Conservation (phyloP, 768 basidiomycete species). For the Phaeolepiota aurea region DNA sequence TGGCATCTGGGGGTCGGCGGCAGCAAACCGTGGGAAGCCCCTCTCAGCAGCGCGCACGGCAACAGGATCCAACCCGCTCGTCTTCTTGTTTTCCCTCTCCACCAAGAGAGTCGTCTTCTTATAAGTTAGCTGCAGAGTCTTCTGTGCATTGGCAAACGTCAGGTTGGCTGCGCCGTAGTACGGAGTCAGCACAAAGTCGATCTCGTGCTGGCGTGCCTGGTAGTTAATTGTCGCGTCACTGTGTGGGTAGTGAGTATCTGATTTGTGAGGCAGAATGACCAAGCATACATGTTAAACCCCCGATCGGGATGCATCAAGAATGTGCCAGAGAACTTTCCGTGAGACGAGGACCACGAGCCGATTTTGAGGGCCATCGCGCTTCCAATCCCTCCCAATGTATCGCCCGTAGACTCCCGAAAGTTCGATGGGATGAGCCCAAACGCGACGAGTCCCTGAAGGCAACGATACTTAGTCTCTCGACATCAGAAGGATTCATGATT, state of each 20-base stretch:
- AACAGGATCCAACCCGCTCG: conserved; percentile 48
- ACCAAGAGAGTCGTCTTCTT: conserved; percentile 37
- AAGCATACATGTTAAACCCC: conserved; percentile 49
- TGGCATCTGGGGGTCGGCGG: conserved; percentile 37
- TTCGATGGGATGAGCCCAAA: conserved; percentile 57
- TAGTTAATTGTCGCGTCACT: conserved; percentile 48
- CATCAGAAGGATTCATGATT: not conserved
- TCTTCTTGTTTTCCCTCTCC: conserved; percentile 36
- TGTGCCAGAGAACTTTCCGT: conserved; percentile 39
- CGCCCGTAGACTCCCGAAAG: conserved; percentile 45
- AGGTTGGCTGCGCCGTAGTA: conserved; percentile 40
- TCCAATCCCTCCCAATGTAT: conserved; percentile 56
- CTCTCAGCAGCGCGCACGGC: conserved; percentile 32
- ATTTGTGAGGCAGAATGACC: conserved; percentile 1
- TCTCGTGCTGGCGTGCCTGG: conserved; percentile 52
- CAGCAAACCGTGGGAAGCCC: conserved; percentile 18
- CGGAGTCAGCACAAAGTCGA: conserved; percentile 50
- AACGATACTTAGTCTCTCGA: not conserved
- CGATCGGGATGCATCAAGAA: conserved; percentile 50
- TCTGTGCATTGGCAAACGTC: conserved; percentile 37
- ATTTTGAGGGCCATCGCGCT: conserved; percentile 51
- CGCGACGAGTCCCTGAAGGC: conserved; percentile 41
- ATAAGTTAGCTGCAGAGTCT: conserved; percentile 45
- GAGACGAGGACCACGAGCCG: conserved; percentile 29
- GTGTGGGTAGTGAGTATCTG: conserved; percentile 1